Base-by-base conservation (phyloP, 2,329 filamentous ascomycete species). In the Anisogramma anomala region DNA sequence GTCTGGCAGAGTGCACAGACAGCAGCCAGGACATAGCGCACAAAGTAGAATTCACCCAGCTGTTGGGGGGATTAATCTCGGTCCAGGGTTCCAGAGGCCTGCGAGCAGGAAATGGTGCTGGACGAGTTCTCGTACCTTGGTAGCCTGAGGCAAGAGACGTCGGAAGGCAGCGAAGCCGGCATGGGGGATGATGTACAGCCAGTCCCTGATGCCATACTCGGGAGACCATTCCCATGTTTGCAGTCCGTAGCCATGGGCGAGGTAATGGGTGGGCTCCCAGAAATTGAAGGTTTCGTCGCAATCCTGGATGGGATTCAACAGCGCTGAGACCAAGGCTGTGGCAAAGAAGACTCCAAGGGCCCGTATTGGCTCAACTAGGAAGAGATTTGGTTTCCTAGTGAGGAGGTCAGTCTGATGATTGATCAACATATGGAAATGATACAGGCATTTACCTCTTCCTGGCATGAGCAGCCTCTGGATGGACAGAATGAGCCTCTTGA, bases 191-290 rank as follows among this genome's bases (percentile, higher is more conserved):
- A 93, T 70, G 55, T 98, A 98, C 17, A 87, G 69, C 91, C 91
- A 98, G 64, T 87, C 95, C 48, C 91, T 79, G 52, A 98, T 95
- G 37, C 87, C 84, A 62, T 84, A 96, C 43, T 89, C 81, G 4
- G 91, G 91, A 1, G 89, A 94, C 63, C 96, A 98, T 62, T 98
- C 91, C 91, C 91, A 98, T 1, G 91, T 98, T 65, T 98, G 88
- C 37, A 95, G 70, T 28, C 89, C 91, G 56, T 94, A 89, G 53
- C 85, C 84, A 66, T 95, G 87, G 45, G 79, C 82, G 20, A 98
- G 73, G 61, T 95, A 98, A 62, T 98, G 91, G 0, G 88, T 79
- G 0, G 91, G 89, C 55, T 98, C 91, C 87, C 89, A 98, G 68
- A 94, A 98, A 60, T 98, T 98, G 72, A 94, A 98, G 9, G 89